phyloP scores from a whole-genome alignment of 345 rosid genomes.

The Gossypium ekmanianum region DNA sequence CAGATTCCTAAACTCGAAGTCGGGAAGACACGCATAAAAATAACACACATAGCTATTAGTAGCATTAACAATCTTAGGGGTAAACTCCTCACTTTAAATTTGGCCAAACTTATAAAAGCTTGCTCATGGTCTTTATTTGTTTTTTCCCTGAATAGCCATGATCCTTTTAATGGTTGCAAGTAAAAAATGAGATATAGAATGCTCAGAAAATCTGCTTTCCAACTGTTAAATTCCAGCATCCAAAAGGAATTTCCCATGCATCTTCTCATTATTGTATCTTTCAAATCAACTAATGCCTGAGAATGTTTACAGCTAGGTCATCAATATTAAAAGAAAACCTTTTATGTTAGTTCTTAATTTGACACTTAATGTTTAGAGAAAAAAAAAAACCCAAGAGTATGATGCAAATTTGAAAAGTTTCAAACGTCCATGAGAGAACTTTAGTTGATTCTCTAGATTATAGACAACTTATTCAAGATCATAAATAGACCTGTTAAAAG shows the following conservation, averaged over 20 bases:
- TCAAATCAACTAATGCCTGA: not conserved
- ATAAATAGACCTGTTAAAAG: conserved; percentile 1
- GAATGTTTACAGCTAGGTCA: not conserved
- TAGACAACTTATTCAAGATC: not conserved
- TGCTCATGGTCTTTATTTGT: not conserved
- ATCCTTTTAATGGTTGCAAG: not conserved
- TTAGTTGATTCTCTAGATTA: not conserved
- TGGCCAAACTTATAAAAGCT: not conserved
- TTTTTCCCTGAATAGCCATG: not conserved
- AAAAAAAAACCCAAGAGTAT: not conserved
- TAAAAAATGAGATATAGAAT: not conserved
- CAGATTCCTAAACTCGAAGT: not conserved
- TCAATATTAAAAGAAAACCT: conserved; percentile 2
- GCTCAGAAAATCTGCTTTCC: not conserved
- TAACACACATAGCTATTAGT: not conserved
- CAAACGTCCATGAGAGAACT: not conserved
- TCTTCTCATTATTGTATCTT: not conserved
- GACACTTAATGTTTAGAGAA: not conserved
- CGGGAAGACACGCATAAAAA: not conserved
- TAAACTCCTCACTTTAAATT: not conserved
- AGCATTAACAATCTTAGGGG: not conserved
- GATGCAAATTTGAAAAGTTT: not conserved
- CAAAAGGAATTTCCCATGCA: not conserved
- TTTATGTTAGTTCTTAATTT: not conserved
- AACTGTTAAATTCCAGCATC: conserved; percentile 1